Evolutionary conservation across 495 filamentous ascomycete species (phyloP), one percentile per base, ranked within the genome.

Genomic region (Hypomontagnella submonticulosa): DNA sequence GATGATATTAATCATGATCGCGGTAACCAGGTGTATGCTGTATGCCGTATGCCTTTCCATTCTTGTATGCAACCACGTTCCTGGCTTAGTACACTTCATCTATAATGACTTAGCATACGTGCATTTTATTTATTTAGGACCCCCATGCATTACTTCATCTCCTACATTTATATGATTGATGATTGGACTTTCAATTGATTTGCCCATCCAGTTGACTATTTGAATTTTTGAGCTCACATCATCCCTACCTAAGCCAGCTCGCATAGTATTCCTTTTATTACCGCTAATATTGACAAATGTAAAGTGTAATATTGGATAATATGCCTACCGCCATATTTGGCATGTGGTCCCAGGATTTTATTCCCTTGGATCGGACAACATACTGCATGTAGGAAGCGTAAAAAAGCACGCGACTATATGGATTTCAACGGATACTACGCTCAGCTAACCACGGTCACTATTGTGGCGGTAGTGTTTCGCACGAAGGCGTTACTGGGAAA

Each of bases 171-270:
- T 6, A 38, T 16, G 38, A 60, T 44, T 53, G 33, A 37, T 20
- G 47, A 53, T 44, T 44, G 48, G 32, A 46, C 32, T 61, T 27
- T 3, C 6, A 27, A 61, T 46, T 46, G 7, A 44, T 43, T 12
- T 55, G 55, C 57, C 30, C 18, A 50, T 55, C 23, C 10, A 46
- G 57, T 61, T 61, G 56, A 44, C 32, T 40, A 47, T 37, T 27
- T 9, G 11, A 44, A n/a, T 38, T 30, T n/a, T 53, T 20, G 58
- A 48, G 54, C 59, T 62, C 34, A 68, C 54, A 53, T 63, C 65
- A 63, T 53, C 57, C 30, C 43, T 43, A 18, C 53, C 23, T 34
- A 41, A 27, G 23, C 23, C 23, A 27, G 23, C 34, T 62, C 65
- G 59, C 65, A 44, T 36, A 63, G 27, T 52, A 32, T 40, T 52